Percentiles rank a stretch among this genome's conserved stretches.
phyloP scores from a whole-genome alignment of 1,139 yeast genomes.

The Debaryomyces fabryi region DNA sequence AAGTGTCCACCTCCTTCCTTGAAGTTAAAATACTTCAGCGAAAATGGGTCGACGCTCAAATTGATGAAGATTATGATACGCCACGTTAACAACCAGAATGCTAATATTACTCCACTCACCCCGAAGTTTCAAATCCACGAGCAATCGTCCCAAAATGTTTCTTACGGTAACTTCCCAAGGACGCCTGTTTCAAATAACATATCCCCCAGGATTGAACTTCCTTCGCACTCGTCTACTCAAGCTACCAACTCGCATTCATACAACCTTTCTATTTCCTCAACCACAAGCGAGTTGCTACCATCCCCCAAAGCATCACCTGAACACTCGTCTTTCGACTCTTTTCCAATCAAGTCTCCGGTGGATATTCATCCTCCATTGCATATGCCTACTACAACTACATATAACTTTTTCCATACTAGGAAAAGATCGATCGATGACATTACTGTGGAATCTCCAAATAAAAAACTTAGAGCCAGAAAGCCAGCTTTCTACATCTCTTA shows the following conservation, averaged over 20 bases:
- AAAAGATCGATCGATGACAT: conserved; percentile 12
- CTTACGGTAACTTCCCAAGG: conserved; percentile 14
- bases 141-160: not conserved
- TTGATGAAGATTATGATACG: conserved; percentile 41
- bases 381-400: conserved; percentile 10
- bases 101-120: conserved; percentile 19
- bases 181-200: conserved; percentile 24
- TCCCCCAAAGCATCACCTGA: conserved; percentile 18
- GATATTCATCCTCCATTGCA: conserved; percentile 21
- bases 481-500: conserved; percentile 23
- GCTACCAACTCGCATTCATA: conserved; percentile 1
- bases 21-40: conserved; percentile 44
- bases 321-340: conserved; percentile 1
- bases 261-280: not conserved
- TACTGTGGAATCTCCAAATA: conserved; percentile 16
- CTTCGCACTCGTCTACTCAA: conserved; percentile 6
- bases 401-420: conserved; percentile 2
- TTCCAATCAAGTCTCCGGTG: conserved; percentile 12
- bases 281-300: conserved; percentile 14
- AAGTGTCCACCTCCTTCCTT: conserved; percentile 51
- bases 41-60: conserved; percentile 37
- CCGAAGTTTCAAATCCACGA: conserved; percentile 15
- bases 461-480: conserved; percentile 25
- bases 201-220: conserved; percentile 17
- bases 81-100: conserved; percentile 26